phyloP scores from a whole-genome alignment of 176 grass and related monocot species.

The Elaeis guineensis region DNA sequence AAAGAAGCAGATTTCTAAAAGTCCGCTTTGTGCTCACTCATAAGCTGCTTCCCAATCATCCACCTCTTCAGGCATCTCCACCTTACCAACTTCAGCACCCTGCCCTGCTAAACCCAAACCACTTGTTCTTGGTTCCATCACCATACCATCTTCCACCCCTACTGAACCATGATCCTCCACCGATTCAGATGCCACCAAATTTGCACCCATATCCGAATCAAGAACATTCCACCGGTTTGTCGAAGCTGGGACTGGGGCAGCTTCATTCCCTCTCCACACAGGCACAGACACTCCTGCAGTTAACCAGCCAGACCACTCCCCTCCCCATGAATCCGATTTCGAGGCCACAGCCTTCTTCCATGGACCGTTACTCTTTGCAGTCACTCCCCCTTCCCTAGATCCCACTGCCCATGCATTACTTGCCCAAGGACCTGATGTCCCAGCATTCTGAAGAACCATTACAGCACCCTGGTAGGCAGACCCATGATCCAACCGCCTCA shows the following conservation, averaged over 20 bases:
- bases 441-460: too few species aligned
- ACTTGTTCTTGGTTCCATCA: constrained; percentile 5
- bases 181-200: constrained; percentile 2
- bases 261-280: constrained; percentile 20
- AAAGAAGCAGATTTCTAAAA: neutral
- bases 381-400: too few species aligned
- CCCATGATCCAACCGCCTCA: too few species aligned
- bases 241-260: constrained; percentile 25
- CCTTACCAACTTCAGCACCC: constrained; percentile 14
- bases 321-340: constrained; percentile 40
- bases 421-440: constrained; percentile 5
- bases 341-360: constrained; percentile 16
- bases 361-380: too few species aligned
- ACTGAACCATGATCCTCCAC: constrained; percentile 8
- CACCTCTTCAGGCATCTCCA: constrained; percentile 40
- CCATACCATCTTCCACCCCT: neutral
- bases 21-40: constrained; percentile 25
- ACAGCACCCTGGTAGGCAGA: too few species aligned
- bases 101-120: neutral
- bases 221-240: constrained; percentile 66
- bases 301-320: constrained; percentile 31
- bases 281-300: constrained; percentile 26
- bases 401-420: too few species aligned
- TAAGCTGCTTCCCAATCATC: constrained; percentile 90
- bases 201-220: constrained; percentile 30